A percentile compares a stretch with the other conserved stretches of the same genome.
Conservation (phyloP, 1,284 basidiomycete species). For the Peniophora sp. region DNA sequence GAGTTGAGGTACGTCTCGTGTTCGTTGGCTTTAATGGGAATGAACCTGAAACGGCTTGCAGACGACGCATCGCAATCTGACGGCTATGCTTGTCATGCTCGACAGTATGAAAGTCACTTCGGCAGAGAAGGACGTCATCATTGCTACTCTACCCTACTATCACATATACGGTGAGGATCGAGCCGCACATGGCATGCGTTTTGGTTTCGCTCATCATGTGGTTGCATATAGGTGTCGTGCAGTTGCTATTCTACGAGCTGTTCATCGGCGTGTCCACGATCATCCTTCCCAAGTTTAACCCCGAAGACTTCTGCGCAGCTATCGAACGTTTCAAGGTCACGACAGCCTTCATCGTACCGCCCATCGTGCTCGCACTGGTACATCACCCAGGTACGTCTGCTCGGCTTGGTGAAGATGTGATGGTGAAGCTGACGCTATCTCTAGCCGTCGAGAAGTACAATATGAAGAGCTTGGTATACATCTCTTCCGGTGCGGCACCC, state of each 20-base stretch:
- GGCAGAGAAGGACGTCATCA: slow-evolving; percentile 24
- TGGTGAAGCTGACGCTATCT: slow-evolving; percentile 4
- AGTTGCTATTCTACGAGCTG: slow-evolving; percentile 56
- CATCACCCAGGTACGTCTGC: slow-evolving; percentile 50
- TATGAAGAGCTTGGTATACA: slow-evolving; percentile 47
- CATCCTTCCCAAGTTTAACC: slow-evolving; percentile 69
- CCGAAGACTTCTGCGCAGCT: slow-evolving; percentile 58
- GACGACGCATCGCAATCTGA: slow-evolving; percentile 40
- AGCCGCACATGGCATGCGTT: background rate
- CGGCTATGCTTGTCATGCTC: slow-evolving; percentile 20
- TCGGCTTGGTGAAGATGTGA: background rate
- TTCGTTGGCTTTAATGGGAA: background rate
- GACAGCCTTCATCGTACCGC: slow-evolving; percentile 68
- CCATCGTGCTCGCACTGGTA: slow-evolving; percentile 69
- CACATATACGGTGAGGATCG: slow-evolving; percentile 41
- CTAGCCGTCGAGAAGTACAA: slow-evolving; percentile 65
- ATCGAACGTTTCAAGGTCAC: slow-evolving; percentile 64
- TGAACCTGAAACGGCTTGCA: slow-evolving; percentile 7
- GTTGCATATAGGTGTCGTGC: slow-evolving; percentile 36
- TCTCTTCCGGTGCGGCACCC: slow-evolving; percentile 81
- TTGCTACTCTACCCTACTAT: slow-evolving; percentile 42
- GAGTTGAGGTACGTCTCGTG: slow-evolving; percentile 23
- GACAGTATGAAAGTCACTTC: slow-evolving; percentile 13
- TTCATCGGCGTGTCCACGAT: slow-evolving; percentile 52
- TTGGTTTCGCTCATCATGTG: background rate